Evolutionary conservation across 257 asterid species (phyloP), one percentile per base, ranked within the genome.

Genomic region (Thymus quinquecostatus): DNA sequence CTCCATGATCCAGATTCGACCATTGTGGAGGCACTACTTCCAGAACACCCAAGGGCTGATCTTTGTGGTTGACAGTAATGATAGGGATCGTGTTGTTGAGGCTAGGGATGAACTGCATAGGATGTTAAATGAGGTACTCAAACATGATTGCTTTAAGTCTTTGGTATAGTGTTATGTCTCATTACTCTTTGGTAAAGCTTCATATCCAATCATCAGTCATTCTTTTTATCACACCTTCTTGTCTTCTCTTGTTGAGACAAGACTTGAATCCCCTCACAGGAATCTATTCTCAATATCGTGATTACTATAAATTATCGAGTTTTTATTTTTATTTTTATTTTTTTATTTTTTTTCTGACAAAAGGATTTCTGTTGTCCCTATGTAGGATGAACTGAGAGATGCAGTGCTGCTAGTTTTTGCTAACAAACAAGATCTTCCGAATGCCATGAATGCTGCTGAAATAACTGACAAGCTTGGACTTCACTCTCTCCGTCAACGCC

Each of bases 1-100:
- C 30, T 66, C 70, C 43, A 30, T 48, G 66, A 51, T 82, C 10
- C 82, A 89, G 96, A 89, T 89, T 78, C 89, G 96, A 59, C 96
- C 96, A 79, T 65, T 89, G 80, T 89, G 96, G 94, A 89, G 96
- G 80, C 94, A 87, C 74, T 89, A 89, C 84, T 89, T 89, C 77
- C 96, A 89, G 78, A 89, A 89, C 83, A 89, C 93, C 21, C 96
- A 89, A 82, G 96, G 96, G 66, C 85, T 89, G 69, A 89, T 89
- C 70, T 89, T 89, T 65, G 96, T 89, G 67, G 96, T 89, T 33
- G 96, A 89, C 64, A 89, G 96, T 62, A 89, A 89, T 72, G 96
- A 89, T 76, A 82, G 96, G 36, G 96, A 89, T 57, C 96, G 96
- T 89, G 92, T 83, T 58, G 92, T 89, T 83, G 96, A 88, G 79